These are phyloP conservation scores for Yamadazyma kanchanaburiensis DNA, from an alignment of 1,139 yeast genomes.

Conservation along the genomic window DNA sequence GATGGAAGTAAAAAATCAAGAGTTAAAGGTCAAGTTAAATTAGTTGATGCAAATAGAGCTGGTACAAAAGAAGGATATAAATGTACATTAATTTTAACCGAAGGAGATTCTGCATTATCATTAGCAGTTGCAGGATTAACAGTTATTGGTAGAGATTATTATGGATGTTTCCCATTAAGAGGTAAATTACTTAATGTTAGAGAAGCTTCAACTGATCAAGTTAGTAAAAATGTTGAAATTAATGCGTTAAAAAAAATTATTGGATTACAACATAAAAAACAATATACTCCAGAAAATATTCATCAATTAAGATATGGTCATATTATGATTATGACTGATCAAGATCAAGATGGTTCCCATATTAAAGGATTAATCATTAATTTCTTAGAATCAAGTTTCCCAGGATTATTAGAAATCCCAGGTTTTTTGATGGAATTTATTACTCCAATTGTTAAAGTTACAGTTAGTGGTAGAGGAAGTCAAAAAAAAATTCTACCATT, in stretches of 20 bases:
- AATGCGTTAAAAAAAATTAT: slow-evolving; percentile 93
- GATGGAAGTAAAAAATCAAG: slow-evolving; percentile 86
- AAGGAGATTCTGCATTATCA: slow-evolving; percentile 95
- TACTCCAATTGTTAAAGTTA: slow-evolving; percentile 94
- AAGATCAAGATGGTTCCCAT: slow-evolving; percentile 99
- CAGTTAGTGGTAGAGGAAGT: slow-evolving; percentile 65
- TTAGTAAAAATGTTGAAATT: slow-evolving; percentile 88
- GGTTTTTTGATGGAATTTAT: slow-evolving; percentile 92
- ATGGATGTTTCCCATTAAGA: slow-evolving; percentile 93
- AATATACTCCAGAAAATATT: slow-evolving; percentile 59
- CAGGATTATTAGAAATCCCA: slow-evolving; percentile 86
- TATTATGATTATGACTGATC: slow-evolving; percentile 99
- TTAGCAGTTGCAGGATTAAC: slow-evolving; percentile 92
- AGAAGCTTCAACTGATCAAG: slow-evolving; percentile 94
- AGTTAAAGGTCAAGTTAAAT: slow-evolving; percentile 83
- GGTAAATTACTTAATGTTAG: slow-evolving; percentile 95
- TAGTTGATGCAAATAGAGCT: slow-evolving; percentile 95
- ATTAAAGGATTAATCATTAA: slow-evolving; percentile 95
- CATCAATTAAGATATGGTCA: slow-evolving; percentile 88
- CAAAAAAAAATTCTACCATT: slow-evolving; percentile 60
- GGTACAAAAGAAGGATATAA: slow-evolving; percentile 91
- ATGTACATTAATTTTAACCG: slow-evolving; percentile 91
- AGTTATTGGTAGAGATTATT: slow-evolving; percentile 92
- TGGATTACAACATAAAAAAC: slow-evolving; percentile 91
- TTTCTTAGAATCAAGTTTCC: slow-evolving; percentile 90